phyloP scores from a whole-genome alignment of 2,329 filamentous ascomycete genomes.

The Pestalotiopsis sp. region DNA sequence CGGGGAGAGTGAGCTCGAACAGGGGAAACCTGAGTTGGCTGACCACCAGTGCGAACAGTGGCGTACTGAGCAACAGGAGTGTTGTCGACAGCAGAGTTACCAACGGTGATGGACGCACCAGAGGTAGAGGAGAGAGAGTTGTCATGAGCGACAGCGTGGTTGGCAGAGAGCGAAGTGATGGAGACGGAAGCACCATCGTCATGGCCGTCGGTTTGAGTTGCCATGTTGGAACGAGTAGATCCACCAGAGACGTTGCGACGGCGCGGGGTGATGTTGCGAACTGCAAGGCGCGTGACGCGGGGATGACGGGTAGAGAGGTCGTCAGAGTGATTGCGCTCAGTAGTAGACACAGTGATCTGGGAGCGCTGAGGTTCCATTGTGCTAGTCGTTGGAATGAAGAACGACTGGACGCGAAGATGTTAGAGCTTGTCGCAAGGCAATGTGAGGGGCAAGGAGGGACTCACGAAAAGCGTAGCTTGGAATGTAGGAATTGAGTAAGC shows the following conservation, averaged over 20 bases:
- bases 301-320: background rate
- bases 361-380: background rate
- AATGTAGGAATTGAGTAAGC: background rate
- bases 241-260: background rate
- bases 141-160: background rate
- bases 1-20: background rate
- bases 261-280: background rate
- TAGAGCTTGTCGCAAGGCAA: background rate
- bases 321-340: no score
- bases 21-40: background rate
- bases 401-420: background rate
- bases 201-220: no score
- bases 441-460: background rate
- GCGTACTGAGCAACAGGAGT: background rate
- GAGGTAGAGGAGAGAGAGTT: background rate
- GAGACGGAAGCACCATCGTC: background rate
- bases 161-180: background rate
- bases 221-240: background rate
- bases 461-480: background rate
- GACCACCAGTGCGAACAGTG: background rate
- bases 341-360: background rate
- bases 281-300: background rate
- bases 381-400: background rate
- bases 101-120: background rate
- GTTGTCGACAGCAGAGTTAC: constrained; percentile 21